phyloP scores from a whole-genome alignment of 2,329 filamentous ascomycete species.

The Daldinia eschscholtzii region DNA sequence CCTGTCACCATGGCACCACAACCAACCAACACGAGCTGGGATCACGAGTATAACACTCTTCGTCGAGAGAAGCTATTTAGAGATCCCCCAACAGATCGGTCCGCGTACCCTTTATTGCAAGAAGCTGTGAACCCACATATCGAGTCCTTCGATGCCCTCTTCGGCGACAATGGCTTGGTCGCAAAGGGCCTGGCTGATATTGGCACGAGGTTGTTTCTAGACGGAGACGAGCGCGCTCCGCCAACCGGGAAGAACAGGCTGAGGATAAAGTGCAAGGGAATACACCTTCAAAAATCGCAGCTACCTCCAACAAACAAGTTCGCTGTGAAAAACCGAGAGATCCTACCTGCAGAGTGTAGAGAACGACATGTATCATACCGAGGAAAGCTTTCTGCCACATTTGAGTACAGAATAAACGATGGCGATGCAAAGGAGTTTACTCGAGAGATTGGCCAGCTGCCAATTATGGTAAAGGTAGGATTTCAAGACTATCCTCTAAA shows the following conservation, averaged over 20 bases:
- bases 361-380: slow-evolving; percentile 93
- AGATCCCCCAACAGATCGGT: slow-evolving; percentile 87
- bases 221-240: slow-evolving; percentile 77
- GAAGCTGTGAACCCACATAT: slow-evolving; percentile 91
- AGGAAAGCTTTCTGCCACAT: slow-evolving; percentile 83
- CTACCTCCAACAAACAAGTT: slow-evolving; percentile 87
- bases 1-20: slow-evolving; percentile 64
- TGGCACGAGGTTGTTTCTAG: slow-evolving; percentile 87
- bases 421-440: slow-evolving; percentile 85
- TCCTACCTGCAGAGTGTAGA: slow-evolving; percentile 92
- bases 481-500: slow-evolving; percentile 10
- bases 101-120: slow-evolving; percentile 88
- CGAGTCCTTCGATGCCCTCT: slow-evolving; percentile 93
- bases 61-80: slow-evolving; percentile 90
- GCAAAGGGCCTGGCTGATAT: slow-evolving; percentile 87
- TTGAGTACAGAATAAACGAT: slow-evolving; percentile 90
- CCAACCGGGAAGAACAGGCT: slow-evolving; percentile 77
- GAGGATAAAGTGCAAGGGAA: slow-evolving; percentile 80
- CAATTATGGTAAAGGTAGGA: slow-evolving; percentile 90
- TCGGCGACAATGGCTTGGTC: slow-evolving; percentile 77
- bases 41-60: slow-evolving; percentile 86
- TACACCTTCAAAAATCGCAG: slow-evolving; percentile 84
- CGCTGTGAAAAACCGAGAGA: slow-evolving; percentile 80
- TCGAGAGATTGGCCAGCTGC: slow-evolving; percentile 87
- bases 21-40: slow-evolving; percentile 79